Conservation (phyloP, 164 flowering plant genomes). For the Berberis thunbergii region DNA sequence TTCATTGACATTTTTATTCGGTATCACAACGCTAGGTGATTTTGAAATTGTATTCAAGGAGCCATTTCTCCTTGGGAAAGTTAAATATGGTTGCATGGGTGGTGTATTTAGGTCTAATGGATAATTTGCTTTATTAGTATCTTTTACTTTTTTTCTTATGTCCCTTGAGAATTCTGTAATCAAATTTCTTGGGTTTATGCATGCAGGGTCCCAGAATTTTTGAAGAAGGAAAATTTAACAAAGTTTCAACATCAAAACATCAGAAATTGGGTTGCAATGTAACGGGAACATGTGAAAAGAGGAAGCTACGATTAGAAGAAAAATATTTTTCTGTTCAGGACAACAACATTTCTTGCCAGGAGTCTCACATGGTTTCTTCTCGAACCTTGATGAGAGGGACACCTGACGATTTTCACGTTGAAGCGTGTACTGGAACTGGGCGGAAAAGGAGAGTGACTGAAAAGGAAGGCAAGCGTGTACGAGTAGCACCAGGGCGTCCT, state of each 20-base stretch:
- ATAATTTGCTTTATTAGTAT: too few species aligned
- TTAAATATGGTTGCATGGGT: too few species aligned
- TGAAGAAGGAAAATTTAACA: conserved; percentile 8
- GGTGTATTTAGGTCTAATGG: too few species aligned
- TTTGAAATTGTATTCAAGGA: background rate
- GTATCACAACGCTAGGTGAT: background rate
- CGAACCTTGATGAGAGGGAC: conserved; percentile 32
- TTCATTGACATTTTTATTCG: background rate
- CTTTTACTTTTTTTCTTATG: too few species aligned
- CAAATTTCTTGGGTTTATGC: conserved; percentile 2
- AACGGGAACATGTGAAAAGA: conserved; percentile 10
- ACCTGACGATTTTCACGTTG: conserved; percentile 18
- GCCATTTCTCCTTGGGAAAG: background rate
- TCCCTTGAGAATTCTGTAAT: too few species aligned
- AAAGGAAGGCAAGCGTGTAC: conserved; percentile 23
- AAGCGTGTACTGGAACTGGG: conserved; percentile 15
- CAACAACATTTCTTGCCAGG: conserved; percentile 11
- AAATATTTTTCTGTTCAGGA: conserved; percentile 1
- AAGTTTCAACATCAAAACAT: conserved; percentile 5
- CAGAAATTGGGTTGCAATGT: conserved; percentile 10
- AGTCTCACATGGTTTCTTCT: conserved; percentile 18
- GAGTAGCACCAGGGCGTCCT: conserved; percentile 11
- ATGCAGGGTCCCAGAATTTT: conserved; percentile 30
- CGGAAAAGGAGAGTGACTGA: conserved; percentile 29
- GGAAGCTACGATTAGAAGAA: conserved; percentile 12